Evolutionary conservation across 2,329 filamentous ascomycete species (phyloP), one percentile per base, ranked within the genome.

Genomic region (Alternaria hordeiaustralica): DNA sequence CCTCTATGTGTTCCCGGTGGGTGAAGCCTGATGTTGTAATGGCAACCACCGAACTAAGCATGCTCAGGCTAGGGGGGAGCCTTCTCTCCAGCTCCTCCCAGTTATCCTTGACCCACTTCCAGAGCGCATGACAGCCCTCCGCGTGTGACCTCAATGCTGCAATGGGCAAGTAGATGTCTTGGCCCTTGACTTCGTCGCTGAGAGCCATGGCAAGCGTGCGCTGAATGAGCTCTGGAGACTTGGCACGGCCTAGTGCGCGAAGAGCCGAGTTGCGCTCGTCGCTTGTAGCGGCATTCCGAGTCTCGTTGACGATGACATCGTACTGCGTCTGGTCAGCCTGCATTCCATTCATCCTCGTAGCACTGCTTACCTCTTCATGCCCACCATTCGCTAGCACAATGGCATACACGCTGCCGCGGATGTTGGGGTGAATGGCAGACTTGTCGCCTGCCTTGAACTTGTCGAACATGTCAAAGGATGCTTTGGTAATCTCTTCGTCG

Each of bases 191-290:
- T 70, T 97, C 91, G 65, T 90, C 88, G 78, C 89, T 89, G 61
- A 94, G 86, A 30, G 94, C 86, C 67, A 97, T 85, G 28, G 84
- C 87, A 13, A 98, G 86, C 4, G 94, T 95, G 65, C 89, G 88
- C 83, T 96, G 84, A 78, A 97, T 95, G 53, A 97, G 87, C 69
- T 90, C 88, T 2, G 92, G 90, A 60, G 92, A 87, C 77, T 90
- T 90, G 50, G 93, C 89, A 55, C 93, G 89, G 55, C 95, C 95
- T 21, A 98, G 87, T 30, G 87, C 88, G 72, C 94, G 92, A 63
- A 98, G 87, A 2, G 94, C 94, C 12, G 92, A 95, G 81, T 97
- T 97, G 77, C 94, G 93, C 84, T 97, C 94, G 74, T 97, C 94
- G 70, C 89, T 90, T 71, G 90, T 95, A 62, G 86, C 88, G 2